Evolutionary conservation across 2,329 filamentous ascomycete species (phyloP), one percentile per base, ranked within the genome.

Genomic region (Achaetomium macrosporum): DNA sequence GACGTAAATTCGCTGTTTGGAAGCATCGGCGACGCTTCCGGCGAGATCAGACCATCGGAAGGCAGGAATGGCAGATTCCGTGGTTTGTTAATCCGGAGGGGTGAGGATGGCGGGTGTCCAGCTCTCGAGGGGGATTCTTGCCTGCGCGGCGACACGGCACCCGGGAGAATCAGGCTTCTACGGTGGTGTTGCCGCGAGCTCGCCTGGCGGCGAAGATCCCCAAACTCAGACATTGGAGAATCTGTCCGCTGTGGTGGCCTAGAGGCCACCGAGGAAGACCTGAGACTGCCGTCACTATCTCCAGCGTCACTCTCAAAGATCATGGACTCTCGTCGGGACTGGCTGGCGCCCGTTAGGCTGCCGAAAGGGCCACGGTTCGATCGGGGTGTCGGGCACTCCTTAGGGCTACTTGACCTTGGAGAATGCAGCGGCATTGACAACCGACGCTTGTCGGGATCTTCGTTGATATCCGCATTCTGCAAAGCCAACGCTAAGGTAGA

Each of bases 171-270:
- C 52, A 96, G 76, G 65, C 92, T 97, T 62, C 87, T 84, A 42
- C 93, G 84, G 60, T 97, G 91, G 56, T 88, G 84, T 59, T 95
- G 90, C 53, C 87, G 81, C 40, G 87, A 85, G 65, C 88, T 92
- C 31, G 87, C 83, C 44, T 88, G 84, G 54, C 89, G 81, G 57
- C 85, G 81, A 19, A 96, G 73, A 59, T 83, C 80, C 48, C 87
- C 84, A 63, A 91, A 83, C 56, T 97, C 93, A 5, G 90, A 95
- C 17, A 89, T 86, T 2, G 93, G 93, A 0, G 93, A 99, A 56
- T 96, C 91, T 1, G 88, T 91, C 58, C 90, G 80, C 42, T 83
- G 75, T 11, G 82, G 82, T 33, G 73, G 73, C 11, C 83, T 79
- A 4, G 88, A 86, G 46, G 89, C 74, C 4, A 87, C 74, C 0